These are phyloP conservation scores for Gyrodon lividus DNA, from an alignment of 768 basidiomycete genomes.

Conservation along the genomic window DNA sequence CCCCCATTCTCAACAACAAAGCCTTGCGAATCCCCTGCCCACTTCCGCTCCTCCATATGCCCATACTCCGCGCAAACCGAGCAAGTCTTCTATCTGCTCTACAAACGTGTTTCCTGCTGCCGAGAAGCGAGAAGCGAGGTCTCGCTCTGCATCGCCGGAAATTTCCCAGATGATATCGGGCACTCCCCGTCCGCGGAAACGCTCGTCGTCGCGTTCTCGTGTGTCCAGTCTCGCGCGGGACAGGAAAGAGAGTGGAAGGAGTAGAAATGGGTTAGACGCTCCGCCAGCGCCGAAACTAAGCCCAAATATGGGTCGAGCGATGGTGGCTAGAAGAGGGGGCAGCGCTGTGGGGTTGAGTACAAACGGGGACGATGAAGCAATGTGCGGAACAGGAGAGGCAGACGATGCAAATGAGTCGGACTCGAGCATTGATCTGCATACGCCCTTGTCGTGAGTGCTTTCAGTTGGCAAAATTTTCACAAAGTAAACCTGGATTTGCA, in stretches of 20 bases:
- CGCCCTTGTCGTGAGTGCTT: constrained; percentile 60
- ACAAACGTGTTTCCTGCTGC: constrained; percentile 11
- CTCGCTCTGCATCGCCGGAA: constrained; percentile 36
- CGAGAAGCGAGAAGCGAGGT: constrained; percentile 6
- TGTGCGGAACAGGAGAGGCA: constrained; percentile 17
- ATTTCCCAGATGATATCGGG: constrained; percentile 39
- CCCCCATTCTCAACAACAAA: constrained; percentile 16
- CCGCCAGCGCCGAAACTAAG: constrained; percentile 11
- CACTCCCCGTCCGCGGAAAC: constrained; percentile 37
- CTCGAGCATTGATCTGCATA: constrained; percentile 67
- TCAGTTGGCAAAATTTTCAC: not conserved
- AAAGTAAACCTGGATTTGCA: constrained; percentile 21
- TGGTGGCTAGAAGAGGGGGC: not conserved
- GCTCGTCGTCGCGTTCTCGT: constrained; percentile 25
- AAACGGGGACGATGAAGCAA: not conserved
- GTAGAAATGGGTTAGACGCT: constrained; percentile 7
- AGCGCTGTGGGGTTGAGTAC: not conserved
- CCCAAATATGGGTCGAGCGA: constrained; percentile 1
- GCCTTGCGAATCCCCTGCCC: constrained; percentile 1
- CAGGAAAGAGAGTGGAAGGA: constrained; percentile 15
- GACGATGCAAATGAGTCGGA: constrained; percentile 47
- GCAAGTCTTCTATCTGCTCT: constrained; percentile 14
- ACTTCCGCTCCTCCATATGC: constrained; percentile 13
- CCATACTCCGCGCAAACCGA: constrained; percentile 25
- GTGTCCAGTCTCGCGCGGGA: constrained; percentile 15